Evolutionary conservation across 116 monocot species (phyloP).

Genomic region (Phalaenopsis hybrid): DNA sequence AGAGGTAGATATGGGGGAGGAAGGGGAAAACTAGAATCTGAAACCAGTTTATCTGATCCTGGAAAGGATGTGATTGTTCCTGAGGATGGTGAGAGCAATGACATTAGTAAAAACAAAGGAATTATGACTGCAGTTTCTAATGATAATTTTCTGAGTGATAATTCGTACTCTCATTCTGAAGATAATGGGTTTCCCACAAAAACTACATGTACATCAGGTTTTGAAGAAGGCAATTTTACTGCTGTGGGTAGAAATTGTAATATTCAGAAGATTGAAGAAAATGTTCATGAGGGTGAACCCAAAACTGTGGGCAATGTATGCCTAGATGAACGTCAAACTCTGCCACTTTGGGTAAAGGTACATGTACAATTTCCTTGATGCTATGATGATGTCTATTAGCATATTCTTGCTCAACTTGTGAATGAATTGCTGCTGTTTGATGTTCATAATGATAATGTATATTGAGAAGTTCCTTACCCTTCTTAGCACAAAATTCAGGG

Average conservation of each 20-base stretch:
- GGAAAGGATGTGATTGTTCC: slow-evolving; percentile 7
- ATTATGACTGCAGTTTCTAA: slow-evolving; percentile 8
- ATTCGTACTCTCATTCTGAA: slow-evolving; percentile 16
- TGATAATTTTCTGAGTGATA: slow-evolving; percentile 12
- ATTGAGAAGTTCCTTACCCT: neutral
- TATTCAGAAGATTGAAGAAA: slow-evolving; percentile 17
- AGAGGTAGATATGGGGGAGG: slow-evolving; percentile 4
- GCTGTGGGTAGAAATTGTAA: slow-evolving; percentile 14
- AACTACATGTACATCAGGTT: slow-evolving; percentile 17
- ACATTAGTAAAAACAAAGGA: slow-evolving; percentile 9
- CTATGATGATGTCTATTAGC: neutral
- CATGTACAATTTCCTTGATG: neutral
- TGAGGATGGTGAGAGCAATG: slow-evolving; percentile 6
- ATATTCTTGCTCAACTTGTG: neutral
- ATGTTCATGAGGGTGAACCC: slow-evolving; percentile 22
- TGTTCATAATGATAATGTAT: neutral
- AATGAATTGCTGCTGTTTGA: slow-evolving; percentile 1
- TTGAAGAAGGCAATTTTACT: slow-evolving; percentile 18
- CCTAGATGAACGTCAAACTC: slow-evolving; percentile 36
- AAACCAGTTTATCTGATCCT: slow-evolving; percentile 9
- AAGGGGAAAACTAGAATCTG: slow-evolving; percentile 10
- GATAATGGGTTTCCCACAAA: slow-evolving; percentile 13
- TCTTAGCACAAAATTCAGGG: neutral
- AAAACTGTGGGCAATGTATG: slow-evolving; percentile 14
- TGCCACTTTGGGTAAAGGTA: slow-evolving; percentile 97